Evolutionary conservation across 441 rosid species (phyloP), one percentile per base, ranked within the genome.

Genomic region (Omphalea diandra): DNA sequence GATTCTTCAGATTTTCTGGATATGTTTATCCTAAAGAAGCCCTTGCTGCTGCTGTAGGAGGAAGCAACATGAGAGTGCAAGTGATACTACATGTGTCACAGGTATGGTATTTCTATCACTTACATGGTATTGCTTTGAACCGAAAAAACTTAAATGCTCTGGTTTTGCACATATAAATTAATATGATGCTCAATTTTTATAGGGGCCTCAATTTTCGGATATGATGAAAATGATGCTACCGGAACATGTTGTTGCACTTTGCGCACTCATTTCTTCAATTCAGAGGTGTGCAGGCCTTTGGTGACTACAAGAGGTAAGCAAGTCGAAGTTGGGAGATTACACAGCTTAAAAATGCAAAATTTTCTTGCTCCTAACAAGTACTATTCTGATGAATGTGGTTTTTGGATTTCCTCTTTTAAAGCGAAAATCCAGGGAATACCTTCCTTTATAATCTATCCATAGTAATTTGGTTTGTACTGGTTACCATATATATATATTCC

Each of bases 221-320:
- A 55, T 91, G 75, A 83, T 86, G 74, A 83, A 80, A 72, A 65
- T 73, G 81, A 73, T 86, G 79, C 84, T 77, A 72, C 76, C 83
- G 63, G 73, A 83, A 74, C 88, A 83, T 65, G 84, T 78, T 65
- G 69, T 75, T 65, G 93, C 94, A 6, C 55, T 90, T 64, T 77
- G 83, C 79, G 81, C 83, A 69, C 88, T 94, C 75, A 69, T 87
- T 63, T 87, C 97, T 78, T 86, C 91, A 75, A 74, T 88, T 80
- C 92, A 79, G 83, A 88, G 98, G 78, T 86, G 91, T 75, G 76
- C 83, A 36, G 97, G 97, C 69, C 85, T 91, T 64, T 88, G 95
- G 88, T 83, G 98, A 79, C 79, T 94, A 64, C 88, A 87, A 83
- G 97, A 94, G 93, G 97, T 94, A 79, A 63, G 41, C 43, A 65